Base-by-base conservation (phyloP, 2,329 filamentous ascomycete species). In the Penicillium sclerotiorum region DNA sequence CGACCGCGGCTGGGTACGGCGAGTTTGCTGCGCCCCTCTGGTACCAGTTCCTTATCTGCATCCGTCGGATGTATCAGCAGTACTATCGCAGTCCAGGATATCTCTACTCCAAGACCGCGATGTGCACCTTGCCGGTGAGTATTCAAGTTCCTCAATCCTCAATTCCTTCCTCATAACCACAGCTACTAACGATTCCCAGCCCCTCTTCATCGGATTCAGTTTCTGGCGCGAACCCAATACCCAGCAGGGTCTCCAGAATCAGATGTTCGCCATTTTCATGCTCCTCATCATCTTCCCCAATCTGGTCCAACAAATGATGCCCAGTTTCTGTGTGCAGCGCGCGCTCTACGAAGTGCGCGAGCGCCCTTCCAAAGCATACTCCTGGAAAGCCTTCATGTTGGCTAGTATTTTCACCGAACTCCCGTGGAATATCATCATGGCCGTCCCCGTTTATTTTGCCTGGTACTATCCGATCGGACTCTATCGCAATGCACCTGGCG, bases 231-330 rank as follows among this genome's bases (percentile, higher is more conserved):
- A 88, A 5, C 81, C 82, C 13, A 86, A 88, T 72, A 85, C 83
- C 35, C 80, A 87, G 37, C 88, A 91, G 68, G 90, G 90, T 51
- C 76, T 95, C 4, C 89, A 93, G 71, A 95, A 95, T 73, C 89
- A 95, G 67, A 90, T 94, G 84, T 95, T 95, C 66, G 81, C 85
- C 68, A 87, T 96, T 59, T 95, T 95, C 81, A 89, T 94, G 80
- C 74, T 94, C 48, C 76, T 88, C 47, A 93, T 87, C 36, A 84
- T 95, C 64, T 95, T 95, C 65, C 87, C 88, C 48, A 74, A 75
- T 57, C 57, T 76, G 41, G 69, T 74, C 7, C 73, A 76, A 48
- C 73, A 82, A 58, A 82, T 84, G 55, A 81, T 83, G 72, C 82
- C 82, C 1, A 72, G 80, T 35, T 85, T 84, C 61, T 73, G 81